phyloP scores from a whole-genome alignment of 73 alveolate species.

The Paraurostyla sp. region DNA sequence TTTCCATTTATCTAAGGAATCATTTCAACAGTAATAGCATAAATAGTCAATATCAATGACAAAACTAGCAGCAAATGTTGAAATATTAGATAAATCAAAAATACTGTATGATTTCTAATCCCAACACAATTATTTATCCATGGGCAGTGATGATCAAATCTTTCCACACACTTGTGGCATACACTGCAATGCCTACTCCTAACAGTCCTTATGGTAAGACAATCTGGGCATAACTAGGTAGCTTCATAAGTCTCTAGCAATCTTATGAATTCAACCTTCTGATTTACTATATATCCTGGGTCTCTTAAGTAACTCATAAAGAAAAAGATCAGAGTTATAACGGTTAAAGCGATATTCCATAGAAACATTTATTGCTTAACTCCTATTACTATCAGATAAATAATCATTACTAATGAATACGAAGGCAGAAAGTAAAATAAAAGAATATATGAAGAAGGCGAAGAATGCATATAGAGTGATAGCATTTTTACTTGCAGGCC shows the following conservation, averaged over 20 bases:
- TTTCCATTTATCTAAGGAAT: neutral
- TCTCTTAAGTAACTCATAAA: neutral
- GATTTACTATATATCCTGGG: conserved; percentile 26
- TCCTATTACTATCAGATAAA: neutral
- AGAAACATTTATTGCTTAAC: neutral
- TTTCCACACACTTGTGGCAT: conserved; percentile 37
- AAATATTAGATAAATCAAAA: conserved; percentile 32
- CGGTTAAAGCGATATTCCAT: neutral
- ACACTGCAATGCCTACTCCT: conserved; percentile 36
- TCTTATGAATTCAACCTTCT: neutral
- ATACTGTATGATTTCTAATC: conserved; percentile 49
- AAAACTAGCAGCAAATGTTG: neutral
- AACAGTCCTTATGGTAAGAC: neutral
- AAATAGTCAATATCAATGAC: neutral
- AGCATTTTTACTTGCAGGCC: conserved; percentile 15
- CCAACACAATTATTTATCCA: conserved; percentile 78
- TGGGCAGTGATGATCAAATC: conserved; percentile 82
- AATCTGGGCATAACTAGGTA: conserved; percentile 49
- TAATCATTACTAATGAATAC: conserved; percentile 5
- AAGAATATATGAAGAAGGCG: neutral
- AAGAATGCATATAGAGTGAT: conserved; percentile 31
- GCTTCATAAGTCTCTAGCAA: conserved; percentile 24
- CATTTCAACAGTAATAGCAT: neutral
- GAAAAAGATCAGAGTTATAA: neutral
- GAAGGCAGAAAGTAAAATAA: neutral